These are phyloP conservation scores for Talaromyces sp. DNA, from an alignment of 2,329 filamentous ascomycete species.

Conservation along the genomic window DNA sequence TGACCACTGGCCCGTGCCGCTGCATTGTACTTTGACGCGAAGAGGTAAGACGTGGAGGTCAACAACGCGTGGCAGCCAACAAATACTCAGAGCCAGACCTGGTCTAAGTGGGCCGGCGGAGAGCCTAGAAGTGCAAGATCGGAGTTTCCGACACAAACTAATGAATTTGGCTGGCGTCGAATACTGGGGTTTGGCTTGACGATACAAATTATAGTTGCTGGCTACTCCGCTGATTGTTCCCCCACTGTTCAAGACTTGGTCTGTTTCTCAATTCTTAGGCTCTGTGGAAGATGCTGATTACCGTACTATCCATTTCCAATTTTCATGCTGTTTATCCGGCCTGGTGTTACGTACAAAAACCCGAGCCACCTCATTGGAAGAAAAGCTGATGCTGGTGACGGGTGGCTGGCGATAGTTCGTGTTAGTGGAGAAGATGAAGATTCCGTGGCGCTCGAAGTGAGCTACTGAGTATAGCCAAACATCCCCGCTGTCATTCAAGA, in stretches of 20 bases:
- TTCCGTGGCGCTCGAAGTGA: neutral
- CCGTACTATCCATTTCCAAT: neutral
- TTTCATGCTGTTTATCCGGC: neutral
- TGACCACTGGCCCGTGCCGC: neutral
- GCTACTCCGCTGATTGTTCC: neutral
- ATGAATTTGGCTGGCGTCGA: constrained; percentile 1
- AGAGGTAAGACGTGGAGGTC: neutral
- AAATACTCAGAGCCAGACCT: neutral
- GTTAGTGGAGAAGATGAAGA: neutral
- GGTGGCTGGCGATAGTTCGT: neutral
- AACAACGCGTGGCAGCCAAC: neutral
- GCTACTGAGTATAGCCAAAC: neutral
- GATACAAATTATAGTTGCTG: neutral
- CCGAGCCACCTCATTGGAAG: neutral
- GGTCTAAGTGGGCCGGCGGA: neutral
- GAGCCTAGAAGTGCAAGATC: neutral
- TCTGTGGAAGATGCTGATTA: neutral
- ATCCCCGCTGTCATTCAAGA: neutral
- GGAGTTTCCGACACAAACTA: neutral
- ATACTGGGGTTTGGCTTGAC: neutral
- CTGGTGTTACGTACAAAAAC: neutral
- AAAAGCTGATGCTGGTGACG: neutral
- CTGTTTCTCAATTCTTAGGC: neutral
- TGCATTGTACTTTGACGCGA: neutral
- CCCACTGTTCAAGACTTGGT: neutral